Base-by-base conservation (phyloP, 2,329 filamentous ascomycete species). In the Apiospora aurea region DNA sequence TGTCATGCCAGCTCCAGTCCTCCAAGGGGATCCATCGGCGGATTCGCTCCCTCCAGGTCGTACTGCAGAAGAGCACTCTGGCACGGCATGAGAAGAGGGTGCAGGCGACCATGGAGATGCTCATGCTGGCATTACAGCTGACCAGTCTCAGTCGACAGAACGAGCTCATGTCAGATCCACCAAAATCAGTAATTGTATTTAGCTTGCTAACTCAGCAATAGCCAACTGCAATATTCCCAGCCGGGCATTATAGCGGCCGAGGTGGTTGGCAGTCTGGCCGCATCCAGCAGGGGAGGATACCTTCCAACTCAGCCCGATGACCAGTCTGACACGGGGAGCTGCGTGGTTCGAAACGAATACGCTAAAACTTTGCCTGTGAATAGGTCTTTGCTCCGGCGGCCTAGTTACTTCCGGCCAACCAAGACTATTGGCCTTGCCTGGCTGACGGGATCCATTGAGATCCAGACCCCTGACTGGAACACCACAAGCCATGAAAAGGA, bases 351-450 rank as follows among this genome's bases (percentile, higher is more conserved):
- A 18, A 14, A 13, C 5, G 2, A 18, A 5, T 11, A 2, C 10
- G 0, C n/a, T 18, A 5, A 5, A 10, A 0, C 3, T 6, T 13
- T 2, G 3, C 13, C 34, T 0, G 6, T 18, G 10, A 18, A 49
- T 10, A 2, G n/a, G 1, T 2, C 7, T 14, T 0, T 14, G 2
- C 4, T 14, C 26, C 26, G 3, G 3, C 26, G 26, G 26, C 26
- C 3, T 29, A 3, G 26, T 3, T 29, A 29, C 3, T 64, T 64
- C 34, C 57, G 1, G 1, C 21, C 57, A 4, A 64, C 10, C n/a
- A 41, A 18, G 1, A 41, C 34, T 0, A 6, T 64, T 7, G 57
- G 57, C 18, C 1, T 41, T 10, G 18, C 24, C 1, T 41, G 57
- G 34, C 34, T 64, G 6, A 64, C 57, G 2, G 57, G 57, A 16